Conservation (phyloP, 257 asterid species). For the Galeopsis tetrahit region DNA sequence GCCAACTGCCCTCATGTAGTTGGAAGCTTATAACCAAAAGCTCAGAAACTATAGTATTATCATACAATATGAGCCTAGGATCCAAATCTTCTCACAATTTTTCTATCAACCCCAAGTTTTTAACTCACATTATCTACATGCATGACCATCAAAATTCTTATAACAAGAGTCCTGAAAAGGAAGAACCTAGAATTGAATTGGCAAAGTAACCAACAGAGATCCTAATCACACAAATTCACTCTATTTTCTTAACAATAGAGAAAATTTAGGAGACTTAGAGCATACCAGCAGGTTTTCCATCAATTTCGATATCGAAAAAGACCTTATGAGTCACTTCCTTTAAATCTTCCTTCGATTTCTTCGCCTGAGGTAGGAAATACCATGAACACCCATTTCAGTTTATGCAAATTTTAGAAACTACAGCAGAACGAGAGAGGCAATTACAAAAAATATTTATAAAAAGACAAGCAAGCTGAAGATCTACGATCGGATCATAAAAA, state of each 20-base stretch:
- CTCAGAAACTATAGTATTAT: not conserved
- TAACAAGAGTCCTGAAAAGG: not conserved
- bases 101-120: not conserved
- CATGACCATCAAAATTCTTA: not conserved
- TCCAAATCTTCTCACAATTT: not conserved
- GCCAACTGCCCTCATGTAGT: not conserved
- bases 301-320: conserved; percentile 83
- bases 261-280: conserved; percentile 10
- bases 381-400: conserved; percentile 3
- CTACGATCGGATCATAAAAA: conserved; percentile 4
- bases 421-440: not conserved
- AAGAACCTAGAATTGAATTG: not conserved
- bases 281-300: conserved; percentile 84
- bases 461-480: not conserved
- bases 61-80: not conserved
- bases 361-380: conserved; percentile 60
- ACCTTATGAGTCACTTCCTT: conserved; percentile 57
- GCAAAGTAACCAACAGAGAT: not conserved
- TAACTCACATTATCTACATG: not conserved
- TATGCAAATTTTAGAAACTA: not conserved
- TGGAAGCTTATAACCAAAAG: not conserved
- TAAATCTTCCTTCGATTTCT: conserved; percentile 64
- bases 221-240: not conserved
- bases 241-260: not conserved
- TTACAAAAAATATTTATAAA: not conserved